A percentile compares a stretch with the other conserved stretches of the same genome.
Evolutionary conservation across 2,329 filamentous ascomycete genomes (phyloP).

Genomic region (Ceratocystis huliohia): DNA sequence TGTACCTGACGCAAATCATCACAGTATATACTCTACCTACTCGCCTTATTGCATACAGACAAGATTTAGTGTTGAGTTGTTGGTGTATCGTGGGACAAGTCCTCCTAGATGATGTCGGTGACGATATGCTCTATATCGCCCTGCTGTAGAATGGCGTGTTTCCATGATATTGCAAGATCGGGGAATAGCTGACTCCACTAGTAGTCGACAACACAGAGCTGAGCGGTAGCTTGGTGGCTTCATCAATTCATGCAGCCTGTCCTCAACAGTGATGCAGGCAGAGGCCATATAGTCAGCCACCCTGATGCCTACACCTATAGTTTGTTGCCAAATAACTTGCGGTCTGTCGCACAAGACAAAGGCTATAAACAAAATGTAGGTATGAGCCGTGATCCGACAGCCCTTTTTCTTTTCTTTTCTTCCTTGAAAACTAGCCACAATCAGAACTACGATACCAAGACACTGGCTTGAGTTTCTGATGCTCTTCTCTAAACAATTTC

Average conservation of each 20-base stretch:
- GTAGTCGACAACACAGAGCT: background rate
- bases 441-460: background rate
- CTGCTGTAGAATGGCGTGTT: background rate
- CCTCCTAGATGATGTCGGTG: background rate
- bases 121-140: background rate
- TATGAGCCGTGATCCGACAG: background rate
- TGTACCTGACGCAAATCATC: background rate
- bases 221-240: background rate
- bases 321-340: background rate
- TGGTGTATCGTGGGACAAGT: background rate
- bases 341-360: conserved; percentile 3
- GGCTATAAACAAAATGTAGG: background rate
- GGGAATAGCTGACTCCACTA: background rate
- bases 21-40: no score
- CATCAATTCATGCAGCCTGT: background rate
- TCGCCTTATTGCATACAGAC: no score
- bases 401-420: background rate
- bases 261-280: background rate
- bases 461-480: background rate
- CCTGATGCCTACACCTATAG: conserved; percentile 1
- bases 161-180: background rate
- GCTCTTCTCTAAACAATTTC: background rate
- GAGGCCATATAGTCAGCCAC: background rate
- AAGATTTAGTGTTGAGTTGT: background rate
- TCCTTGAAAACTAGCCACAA: background rate